These are phyloP conservation scores for Volvox africanus DNA, from an alignment of 139 green algal genomes.

Conservation along the genomic window DNA sequence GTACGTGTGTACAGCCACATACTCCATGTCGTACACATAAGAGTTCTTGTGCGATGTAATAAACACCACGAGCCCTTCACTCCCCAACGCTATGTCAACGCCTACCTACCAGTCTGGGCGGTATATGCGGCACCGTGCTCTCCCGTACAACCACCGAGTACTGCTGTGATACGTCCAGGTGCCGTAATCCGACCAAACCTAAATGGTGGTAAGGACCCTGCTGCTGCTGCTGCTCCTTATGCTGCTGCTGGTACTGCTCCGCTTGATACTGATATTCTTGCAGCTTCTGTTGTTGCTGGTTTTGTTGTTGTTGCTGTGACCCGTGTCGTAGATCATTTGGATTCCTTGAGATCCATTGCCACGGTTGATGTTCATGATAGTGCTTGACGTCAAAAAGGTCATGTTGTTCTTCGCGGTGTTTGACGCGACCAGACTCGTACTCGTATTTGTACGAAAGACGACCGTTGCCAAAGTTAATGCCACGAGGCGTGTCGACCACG, in stretches of 20 bases:
- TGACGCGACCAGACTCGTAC: too few relatives aligned
- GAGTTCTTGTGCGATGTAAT: too few relatives aligned
- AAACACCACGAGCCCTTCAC: too few relatives aligned
- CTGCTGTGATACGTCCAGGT: constrained; percentile 42
- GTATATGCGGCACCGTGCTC: neutral
- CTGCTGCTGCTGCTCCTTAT: neutral
- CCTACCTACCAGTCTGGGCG: neutral
- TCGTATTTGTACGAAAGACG: too few relatives aligned
- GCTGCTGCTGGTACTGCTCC: neutral
- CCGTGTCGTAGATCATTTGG: neutral
- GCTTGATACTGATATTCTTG: too few relatives aligned
- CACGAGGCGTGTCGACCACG: neutral
- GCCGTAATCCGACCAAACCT: neutral
- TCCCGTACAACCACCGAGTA: constrained; percentile 24
- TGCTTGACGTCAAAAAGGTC: too few relatives aligned
- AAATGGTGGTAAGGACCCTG: neutral
- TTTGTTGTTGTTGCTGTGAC: neutral
- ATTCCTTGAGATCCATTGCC: too few relatives aligned
- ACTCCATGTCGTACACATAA: too few relatives aligned
- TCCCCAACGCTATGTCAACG: too few relatives aligned
- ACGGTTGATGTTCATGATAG: too few relatives aligned
- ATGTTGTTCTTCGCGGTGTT: too few relatives aligned
- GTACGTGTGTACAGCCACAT: too few relatives aligned
- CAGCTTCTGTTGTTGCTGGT: neutral
- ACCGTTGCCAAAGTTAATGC: neutral